phyloP scores from a whole-genome alignment of 169 alveolate genomes.

The Babesia gibsoni region DNA sequence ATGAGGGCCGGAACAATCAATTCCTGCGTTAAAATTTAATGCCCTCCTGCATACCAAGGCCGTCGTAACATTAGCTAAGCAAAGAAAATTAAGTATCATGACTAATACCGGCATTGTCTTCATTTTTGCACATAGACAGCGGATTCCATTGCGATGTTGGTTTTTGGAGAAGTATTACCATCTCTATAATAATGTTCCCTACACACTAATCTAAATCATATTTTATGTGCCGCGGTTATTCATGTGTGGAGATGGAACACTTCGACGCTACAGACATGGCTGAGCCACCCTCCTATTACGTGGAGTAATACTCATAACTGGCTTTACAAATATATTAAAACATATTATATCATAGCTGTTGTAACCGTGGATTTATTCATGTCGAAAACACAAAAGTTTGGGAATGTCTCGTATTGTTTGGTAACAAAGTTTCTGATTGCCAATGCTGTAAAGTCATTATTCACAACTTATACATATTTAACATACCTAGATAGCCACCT shows the following conservation, averaged over 20 bases:
- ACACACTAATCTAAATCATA: too few species aligned
- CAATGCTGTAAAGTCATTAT: conserved; percentile 27
- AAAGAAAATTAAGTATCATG: neutral
- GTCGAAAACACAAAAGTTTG: conserved; percentile 74
- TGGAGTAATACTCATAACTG: too few species aligned
- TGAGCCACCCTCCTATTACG: too few species aligned
- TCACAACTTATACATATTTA: neutral
- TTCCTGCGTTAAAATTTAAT: neutral
- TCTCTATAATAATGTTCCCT: neutral
- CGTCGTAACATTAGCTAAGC: neutral
- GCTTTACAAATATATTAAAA: neutral
- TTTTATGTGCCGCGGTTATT: too few species aligned
- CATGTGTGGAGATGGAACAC: too few species aligned
- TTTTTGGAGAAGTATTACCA: neutral
- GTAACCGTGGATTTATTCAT: conserved; percentile 69
- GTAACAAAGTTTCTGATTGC: conserved; percentile 74
- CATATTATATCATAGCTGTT: conserved; percentile 67
- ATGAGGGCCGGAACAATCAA: neutral
- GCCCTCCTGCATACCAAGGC: too few species aligned
- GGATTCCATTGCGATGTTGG: conserved; percentile 6
- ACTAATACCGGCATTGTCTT: neutral
- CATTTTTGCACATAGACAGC: conserved; percentile 13
- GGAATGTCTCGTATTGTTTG: conserved; percentile 75
- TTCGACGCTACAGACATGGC: too few species aligned
- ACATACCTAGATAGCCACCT: conserved; percentile 71